These are phyloP conservation scores for Carex parvula DNA, from an alignment of 176 grass and related monocot species.

Conservation along the genomic window DNA sequence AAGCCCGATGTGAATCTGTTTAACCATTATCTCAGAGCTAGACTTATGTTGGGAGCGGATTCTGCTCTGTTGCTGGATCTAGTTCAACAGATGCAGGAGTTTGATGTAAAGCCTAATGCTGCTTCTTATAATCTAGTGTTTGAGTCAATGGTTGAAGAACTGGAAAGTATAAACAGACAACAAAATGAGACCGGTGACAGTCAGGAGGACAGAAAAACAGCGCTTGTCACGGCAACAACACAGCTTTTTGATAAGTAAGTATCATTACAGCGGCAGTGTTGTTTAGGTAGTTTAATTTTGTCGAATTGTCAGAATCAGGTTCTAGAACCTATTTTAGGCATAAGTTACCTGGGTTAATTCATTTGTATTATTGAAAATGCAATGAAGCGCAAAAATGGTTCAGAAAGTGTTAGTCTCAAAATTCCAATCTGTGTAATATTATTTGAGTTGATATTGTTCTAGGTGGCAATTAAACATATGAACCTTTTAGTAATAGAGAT, in stretches of 20 bases:
- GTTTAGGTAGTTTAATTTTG: neutral
- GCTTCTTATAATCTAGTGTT: conserved; percentile 94
- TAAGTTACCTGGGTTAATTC: neutral
- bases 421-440: neutral
- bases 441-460: neutral
- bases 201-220: neutral
- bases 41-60: conserved; percentile 50
- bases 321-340: neutral
- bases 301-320: neutral
- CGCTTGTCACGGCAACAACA: neutral
- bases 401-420: neutral
- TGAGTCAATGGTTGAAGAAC: conserved; percentile 41
- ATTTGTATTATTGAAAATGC: neutral
- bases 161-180: neutral
- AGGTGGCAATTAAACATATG: neutral
- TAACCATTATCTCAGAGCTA: conserved; percentile 82
- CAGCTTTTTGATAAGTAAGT: conserved; percentile 25
- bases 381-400: neutral
- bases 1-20: conserved; percentile 82
- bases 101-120: conserved; percentile 61
- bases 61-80: conserved; percentile 66
- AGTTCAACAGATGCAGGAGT: conserved; percentile 75
- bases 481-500: neutral
- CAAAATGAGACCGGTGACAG: neutral
- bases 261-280: neutral